A percentile compares a stretch with the other conserved stretches of the same genome.
Evolutionary conservation across 192 early-diverging fungal species (phyloP).

Genomic region (Backusella mclennaniae): DNA sequence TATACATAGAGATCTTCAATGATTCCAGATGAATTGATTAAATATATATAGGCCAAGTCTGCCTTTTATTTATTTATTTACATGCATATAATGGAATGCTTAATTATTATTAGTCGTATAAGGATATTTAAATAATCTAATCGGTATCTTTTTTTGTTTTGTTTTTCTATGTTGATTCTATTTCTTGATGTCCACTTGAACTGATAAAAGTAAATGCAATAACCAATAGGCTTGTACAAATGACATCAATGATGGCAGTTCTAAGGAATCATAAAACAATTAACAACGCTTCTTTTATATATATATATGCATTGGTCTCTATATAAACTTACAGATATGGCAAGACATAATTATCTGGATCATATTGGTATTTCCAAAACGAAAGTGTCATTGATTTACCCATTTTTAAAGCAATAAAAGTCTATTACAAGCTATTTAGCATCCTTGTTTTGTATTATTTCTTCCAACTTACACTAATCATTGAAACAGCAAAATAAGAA

Average conservation of each 20-base stretch:
- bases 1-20: background rate
- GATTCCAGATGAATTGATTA: background rate
- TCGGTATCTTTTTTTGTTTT: background rate
- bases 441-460: background rate
- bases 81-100: background rate
- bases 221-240: slow-evolving; percentile 64
- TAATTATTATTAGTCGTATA: background rate
- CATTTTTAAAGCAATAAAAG: slow-evolving; percentile 52
- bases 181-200: slow-evolving; percentile 9
- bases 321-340: slow-evolving; percentile 54
- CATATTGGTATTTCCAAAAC: slow-evolving; percentile 70
- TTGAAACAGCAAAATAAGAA: slow-evolving; percentile 53
- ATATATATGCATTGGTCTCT: background rate
- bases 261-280: slow-evolving; percentile 39
- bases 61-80: background rate
- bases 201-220: slow-evolving; percentile 39
- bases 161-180: background rate
- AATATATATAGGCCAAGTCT: background rate
- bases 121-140: background rate
- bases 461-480: slow-evolving; percentile 49
- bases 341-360: slow-evolving; percentile 74
- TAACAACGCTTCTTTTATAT: background rate
- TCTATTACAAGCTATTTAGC: slow-evolving; percentile 43
- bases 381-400: slow-evolving; percentile 52
- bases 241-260: slow-evolving; percentile 68